Evolutionary conservation across 2,329 filamentous ascomycete genomes (phyloP).

Genomic region (Cladosporium colombiae): DNA sequence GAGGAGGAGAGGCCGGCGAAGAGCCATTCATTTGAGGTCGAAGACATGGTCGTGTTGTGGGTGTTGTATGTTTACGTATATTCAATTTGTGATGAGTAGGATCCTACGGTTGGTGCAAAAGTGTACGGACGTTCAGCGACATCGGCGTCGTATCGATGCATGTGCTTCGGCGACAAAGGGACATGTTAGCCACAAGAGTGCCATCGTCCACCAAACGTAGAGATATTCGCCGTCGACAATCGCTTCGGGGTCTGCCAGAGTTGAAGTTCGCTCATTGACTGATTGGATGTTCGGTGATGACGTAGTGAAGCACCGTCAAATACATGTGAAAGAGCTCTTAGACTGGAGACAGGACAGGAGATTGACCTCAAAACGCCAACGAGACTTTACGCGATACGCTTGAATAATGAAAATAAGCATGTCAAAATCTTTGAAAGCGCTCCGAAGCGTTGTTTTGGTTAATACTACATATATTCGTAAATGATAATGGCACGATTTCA

Average conservation of each 20-base stretch:
- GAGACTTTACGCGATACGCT: background rate
- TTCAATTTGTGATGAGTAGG: background rate
- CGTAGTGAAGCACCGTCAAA: background rate
- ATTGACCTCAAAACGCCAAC: background rate
- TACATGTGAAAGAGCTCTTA: background rate
- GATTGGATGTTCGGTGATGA: background rate
- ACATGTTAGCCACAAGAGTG: background rate
- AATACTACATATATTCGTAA: slow-evolving; percentile 12
- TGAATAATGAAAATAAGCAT: background rate
- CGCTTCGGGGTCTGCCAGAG: background rate
- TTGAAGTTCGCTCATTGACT: background rate
- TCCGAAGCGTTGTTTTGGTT: background rate
- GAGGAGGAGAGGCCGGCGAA: slow-evolving; percentile 57
- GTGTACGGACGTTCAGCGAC: background rate
- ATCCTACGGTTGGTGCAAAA: background rate
- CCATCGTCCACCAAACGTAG: background rate
- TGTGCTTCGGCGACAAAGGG: background rate
- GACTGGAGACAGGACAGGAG: background rate
- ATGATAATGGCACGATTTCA: background rate
- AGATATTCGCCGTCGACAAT: background rate
- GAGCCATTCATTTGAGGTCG: slow-evolving; percentile 47
- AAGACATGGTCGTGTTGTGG: background rate
- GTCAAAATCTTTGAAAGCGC: background rate
- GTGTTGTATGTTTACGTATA: background rate
- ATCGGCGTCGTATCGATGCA: background rate